A percentile compares a stretch with the other conserved stretches of the same genome.
Evolutionary conservation across 495 filamentous ascomycete genomes (phyloP).

Genomic region (Xylaria flabelliformis): DNA sequence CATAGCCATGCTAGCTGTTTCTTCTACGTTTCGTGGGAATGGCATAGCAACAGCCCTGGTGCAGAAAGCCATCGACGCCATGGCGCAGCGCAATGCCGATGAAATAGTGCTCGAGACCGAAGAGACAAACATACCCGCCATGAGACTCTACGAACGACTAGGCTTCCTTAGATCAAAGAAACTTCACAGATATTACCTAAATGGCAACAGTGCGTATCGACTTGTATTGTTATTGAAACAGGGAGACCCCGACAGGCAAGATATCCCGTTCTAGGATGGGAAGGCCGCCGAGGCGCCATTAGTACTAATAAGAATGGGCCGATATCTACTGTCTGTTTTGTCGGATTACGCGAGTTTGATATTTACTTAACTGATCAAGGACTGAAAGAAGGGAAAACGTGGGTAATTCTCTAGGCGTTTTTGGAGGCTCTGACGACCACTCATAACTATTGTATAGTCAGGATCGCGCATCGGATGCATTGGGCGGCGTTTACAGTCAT

Average conservation of each 20-base stretch:
- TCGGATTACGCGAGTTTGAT: background rate
- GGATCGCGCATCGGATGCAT: conserved; percentile 28
- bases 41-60: conserved; percentile 94
- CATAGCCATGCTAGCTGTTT: conserved; percentile 96
- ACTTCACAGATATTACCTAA: conserved; percentile 94
- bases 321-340: background rate
- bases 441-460: conserved; percentile 6
- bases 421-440: background rate
- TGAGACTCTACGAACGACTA: conserved; percentile 90
- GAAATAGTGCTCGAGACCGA: conserved; percentile 98
- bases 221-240: conserved; percentile 81
- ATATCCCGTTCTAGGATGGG: conserved; percentile 34
- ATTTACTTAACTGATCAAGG: background rate
- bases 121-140: conserved; percentile 88
- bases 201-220: conserved; percentile 93
- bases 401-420: conserved; percentile 11
- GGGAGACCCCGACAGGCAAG: conserved; percentile 40
- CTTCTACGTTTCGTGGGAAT: conserved; percentile 74
- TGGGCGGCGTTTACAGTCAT: conserved; percentile 24
- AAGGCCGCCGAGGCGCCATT: background rate
- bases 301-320: background rate
- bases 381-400: background rate
- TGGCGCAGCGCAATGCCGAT: conserved; percentile 83
- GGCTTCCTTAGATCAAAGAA: conserved; percentile 94
- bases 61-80: conserved; percentile 87